These are phyloP conservation scores for Vigna mungo DNA, from an alignment of 306 rosid genomes.

Conservation along the genomic window DNA sequence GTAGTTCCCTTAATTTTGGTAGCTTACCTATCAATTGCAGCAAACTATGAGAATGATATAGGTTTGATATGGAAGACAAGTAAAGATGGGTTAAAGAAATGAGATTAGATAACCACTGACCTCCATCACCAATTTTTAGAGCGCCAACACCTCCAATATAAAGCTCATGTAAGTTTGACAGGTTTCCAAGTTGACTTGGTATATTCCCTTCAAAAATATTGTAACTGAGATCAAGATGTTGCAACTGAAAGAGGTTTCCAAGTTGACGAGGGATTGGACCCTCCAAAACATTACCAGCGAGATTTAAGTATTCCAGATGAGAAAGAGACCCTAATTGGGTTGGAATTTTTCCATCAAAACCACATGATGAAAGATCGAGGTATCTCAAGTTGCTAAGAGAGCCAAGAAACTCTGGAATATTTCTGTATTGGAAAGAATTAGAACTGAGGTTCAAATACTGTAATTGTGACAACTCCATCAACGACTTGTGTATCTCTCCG, in stretches of 20 bases:
- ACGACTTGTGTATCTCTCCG: background rate
- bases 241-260: too few species aligned
- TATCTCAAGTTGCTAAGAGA: background rate
- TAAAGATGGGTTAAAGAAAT: constrained; percentile 62
- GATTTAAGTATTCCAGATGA: constrained; percentile 15
- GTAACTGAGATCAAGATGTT: too few species aligned
- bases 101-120: constrained; percentile 31
- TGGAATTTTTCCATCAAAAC: background rate
- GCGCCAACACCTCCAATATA: background rate
- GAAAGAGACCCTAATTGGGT: background rate
- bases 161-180: background rate
- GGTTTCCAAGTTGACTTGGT: too few species aligned
- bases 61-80: background rate
- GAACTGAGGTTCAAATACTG: too few species aligned
- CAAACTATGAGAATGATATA: constrained; percentile 2
- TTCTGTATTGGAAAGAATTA: background rate
- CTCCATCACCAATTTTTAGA: constrained; percentile 28
- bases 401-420: background rate
- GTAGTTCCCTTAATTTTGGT: constrained; percentile 11
- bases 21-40: constrained; percentile 19
- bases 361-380: background rate
- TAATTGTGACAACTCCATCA: too few species aligned
- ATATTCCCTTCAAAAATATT: too few species aligned
- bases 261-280: background rate
- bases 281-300: background rate